Percentiles rank a stretch among this genome's conserved stretches.
Evolutionary conservation across 805 yeast genomes (phyloP).

Genomic region (Saturnispora diversa): DNA sequence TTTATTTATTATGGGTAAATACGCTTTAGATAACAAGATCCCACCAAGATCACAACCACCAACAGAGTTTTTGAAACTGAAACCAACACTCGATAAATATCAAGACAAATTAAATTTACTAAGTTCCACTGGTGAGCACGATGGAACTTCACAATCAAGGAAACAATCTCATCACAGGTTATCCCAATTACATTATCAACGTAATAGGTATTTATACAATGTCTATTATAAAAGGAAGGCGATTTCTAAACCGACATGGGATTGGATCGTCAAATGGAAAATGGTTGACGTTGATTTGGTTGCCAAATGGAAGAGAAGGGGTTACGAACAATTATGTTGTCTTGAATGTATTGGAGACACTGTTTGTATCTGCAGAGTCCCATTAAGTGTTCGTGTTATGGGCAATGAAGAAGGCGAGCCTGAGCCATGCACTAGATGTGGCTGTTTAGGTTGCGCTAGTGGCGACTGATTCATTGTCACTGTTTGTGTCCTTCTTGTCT

Average conservation of each 20-base stretch:
- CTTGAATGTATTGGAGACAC: conserved; percentile 67
- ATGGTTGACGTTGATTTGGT: conserved; percentile 63
- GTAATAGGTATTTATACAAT: conserved; percentile 67
- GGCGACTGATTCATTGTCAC: conserved; percentile 39
- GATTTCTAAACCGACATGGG: conserved; percentile 60
- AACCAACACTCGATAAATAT: conserved; percentile 57
- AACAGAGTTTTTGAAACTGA: conserved; percentile 61
- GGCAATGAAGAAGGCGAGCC: conserved; percentile 21
- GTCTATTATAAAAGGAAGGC: conserved; percentile 62
- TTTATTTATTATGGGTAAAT: not conserved
- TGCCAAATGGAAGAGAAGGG: conserved; percentile 56
- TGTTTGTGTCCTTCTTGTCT: not conserved
- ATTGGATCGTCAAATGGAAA: conserved; percentile 61
- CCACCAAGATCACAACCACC: conserved; percentile 47
- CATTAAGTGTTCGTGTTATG: conserved; percentile 41
- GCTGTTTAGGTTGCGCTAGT: conserved; percentile 79
- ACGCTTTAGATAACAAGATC: conserved; percentile 2
- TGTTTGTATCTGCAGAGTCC: conserved; percentile 83
- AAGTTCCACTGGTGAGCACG: conserved; percentile 43
- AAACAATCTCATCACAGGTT: conserved; percentile 63
- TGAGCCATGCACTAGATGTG: conserved; percentile 62
- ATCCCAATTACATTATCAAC: conserved; percentile 60
- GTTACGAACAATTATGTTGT: conserved; percentile 84
- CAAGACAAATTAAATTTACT: conserved; percentile 36
- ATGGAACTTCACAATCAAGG: conserved; percentile 33